Evolutionary conservation across 1,284 basidiomycete genomes (phyloP), one percentile per base, ranked within the genome.

Genomic region (Erythrobasidium hasegawianum): DNA sequence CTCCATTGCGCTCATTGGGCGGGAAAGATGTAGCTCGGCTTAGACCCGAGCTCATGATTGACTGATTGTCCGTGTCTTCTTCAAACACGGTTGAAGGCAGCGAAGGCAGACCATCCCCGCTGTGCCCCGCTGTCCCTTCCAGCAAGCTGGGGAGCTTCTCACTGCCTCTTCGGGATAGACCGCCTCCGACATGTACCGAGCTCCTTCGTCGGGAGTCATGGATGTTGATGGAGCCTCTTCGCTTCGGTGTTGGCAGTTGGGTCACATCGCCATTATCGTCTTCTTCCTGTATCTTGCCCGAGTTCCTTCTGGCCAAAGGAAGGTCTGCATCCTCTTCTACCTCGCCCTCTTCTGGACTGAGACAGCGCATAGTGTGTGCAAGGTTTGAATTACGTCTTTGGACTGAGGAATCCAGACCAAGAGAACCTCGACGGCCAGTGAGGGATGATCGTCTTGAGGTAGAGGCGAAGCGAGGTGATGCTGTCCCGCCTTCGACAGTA

Each of bases 1-100:
- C 84, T 33, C 59, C 67, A 24, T 66, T 58, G 38, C 59, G 57
- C 8, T 52, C 50, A 20, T 20, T 7, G 33, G 54, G 20, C 22
- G 57, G 24, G 26, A 43, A 53, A 16, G 41, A 41, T 27, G 33
- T 20, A n/a, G 29, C 27, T 8, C 39, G 1, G 14, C 29, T 43
- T 22, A 27, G 47, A 14, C 3, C 13, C 2, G 22, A 41, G 57
- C 18, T 14, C 39, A 20, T n/a, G 18, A 29, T 43, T 3, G n/a
- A 18, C 41, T 27, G 53, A 40, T 16, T 24, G 24, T 45, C 26
- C 24, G 20, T 45, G 26, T 1, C 55, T 11, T 29, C 33, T 58
- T 16, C 57, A 27, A 7, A 58, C 27, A 24, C 47, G 4, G 33
- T 33, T 5, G 33, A 33, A 5, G 33, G 33, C 4, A 33, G 33